phyloP scores from a whole-genome alignment of 164 flowering plant species.

The Magnolia officinalis region DNA sequence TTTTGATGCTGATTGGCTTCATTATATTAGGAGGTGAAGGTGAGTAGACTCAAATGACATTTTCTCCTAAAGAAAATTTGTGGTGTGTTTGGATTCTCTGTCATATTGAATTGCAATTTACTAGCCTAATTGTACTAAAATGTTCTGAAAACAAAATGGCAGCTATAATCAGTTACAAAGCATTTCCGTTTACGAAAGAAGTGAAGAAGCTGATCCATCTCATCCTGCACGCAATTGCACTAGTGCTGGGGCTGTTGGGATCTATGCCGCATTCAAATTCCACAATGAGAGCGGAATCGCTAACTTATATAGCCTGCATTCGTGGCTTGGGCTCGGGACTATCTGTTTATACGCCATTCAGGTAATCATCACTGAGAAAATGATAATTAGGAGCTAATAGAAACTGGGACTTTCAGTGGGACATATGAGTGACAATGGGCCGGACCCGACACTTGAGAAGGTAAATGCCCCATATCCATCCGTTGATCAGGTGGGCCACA shows the following conservation, averaged over 20 bases:
- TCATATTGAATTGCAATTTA: neutral
- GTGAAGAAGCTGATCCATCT: constrained; percentile 80
- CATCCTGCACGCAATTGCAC: constrained; percentile 65
- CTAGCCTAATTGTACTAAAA: neutral
- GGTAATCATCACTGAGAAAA: constrained; percentile 35
- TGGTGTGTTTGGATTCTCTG: neutral
- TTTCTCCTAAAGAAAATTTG: neutral
- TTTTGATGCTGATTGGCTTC: constrained; percentile 84
- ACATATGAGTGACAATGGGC: neutral
- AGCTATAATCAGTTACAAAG: constrained; percentile 85
- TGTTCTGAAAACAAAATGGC: constrained; percentile 19
- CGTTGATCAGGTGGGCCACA: too few species aligned
- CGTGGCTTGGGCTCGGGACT: constrained; percentile 84
- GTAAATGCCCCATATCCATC: neutral
- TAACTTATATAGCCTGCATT: constrained; percentile 90
- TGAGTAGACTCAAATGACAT: constrained; percentile 18
- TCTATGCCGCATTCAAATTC: constrained; percentile 71
- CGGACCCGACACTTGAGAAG: neutral
- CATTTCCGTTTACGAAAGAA: constrained; percentile 59
- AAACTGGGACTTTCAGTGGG: neutral
- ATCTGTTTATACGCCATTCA: constrained; percentile 77
- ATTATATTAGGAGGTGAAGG: constrained; percentile 95
- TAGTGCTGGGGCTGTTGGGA: constrained; percentile 73
- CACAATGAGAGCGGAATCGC: constrained; percentile 83
- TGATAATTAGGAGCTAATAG: neutral